These are phyloP conservation scores for Hygrophorus pudorinus DNA, from an alignment of 768 basidiomycete genomes.

Conservation along the genomic window DNA sequence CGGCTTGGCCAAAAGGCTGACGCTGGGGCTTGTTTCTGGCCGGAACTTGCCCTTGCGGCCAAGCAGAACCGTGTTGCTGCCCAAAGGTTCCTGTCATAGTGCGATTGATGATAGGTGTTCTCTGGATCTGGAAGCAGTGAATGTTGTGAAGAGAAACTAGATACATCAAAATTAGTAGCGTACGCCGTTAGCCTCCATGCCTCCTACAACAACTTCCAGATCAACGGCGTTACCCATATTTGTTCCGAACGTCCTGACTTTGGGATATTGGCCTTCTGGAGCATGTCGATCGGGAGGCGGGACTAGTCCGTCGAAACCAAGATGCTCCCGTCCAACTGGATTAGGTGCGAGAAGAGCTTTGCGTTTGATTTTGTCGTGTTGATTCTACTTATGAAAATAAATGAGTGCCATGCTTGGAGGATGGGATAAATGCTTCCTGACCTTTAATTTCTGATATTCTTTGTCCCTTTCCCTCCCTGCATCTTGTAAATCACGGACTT, in stretches of 20 bases:
- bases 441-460: constrained; percentile 85
- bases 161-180: constrained; percentile 1
- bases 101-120: constrained; percentile 56
- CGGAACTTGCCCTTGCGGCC: constrained; percentile 23
- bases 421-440: constrained; percentile 11
- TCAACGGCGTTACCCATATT: constrained; percentile 27
- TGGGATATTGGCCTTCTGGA: constrained; percentile 17
- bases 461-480: constrained; percentile 68
- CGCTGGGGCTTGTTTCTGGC: constrained; percentile 33
- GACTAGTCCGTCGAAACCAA: constrained; percentile 10
- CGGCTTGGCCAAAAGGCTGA: constrained; percentile 34
- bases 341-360: constrained; percentile 55
- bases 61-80: constrained; percentile 16
- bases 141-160: constrained; percentile 4
- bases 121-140: constrained; percentile 41
- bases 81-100: constrained; percentile 22
- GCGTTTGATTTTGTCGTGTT: constrained; percentile 77
- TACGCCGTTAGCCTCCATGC: constrained; percentile 60
- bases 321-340: constrained; percentile 13
- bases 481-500: constrained; percentile 65
- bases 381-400: constrained; percentile 39
- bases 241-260: constrained; percentile 15
- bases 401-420: not conserved
- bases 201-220: constrained; percentile 46
- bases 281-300: constrained; percentile 11